Evolutionary conservation across 495 filamentous ascomycete species (phyloP), one percentile per base, ranked within the genome.

Genomic region (Penicillium coffeae): DNA sequence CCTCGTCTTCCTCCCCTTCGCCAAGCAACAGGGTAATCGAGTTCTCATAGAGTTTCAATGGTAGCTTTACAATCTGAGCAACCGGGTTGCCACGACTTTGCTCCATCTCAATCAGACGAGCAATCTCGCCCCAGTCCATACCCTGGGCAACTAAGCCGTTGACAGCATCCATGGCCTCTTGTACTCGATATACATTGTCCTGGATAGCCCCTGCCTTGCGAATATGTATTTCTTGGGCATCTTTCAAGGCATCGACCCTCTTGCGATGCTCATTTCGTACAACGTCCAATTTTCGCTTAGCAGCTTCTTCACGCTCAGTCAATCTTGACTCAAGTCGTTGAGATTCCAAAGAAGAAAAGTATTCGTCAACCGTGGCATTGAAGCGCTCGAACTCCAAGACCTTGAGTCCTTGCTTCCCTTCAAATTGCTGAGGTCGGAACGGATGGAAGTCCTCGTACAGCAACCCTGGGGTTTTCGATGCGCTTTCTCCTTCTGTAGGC

Each of bases 381-480:
- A 90, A 95, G 44, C 85, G 85, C 2, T 88, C 79, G 55, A 88
- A 89, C 45, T 86, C 76, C 8, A 96, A 58, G 13, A 94, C 82
- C 3, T 78, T 78, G 19, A 80, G 72, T 0, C 70, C 66, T 3
- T 82, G 71, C 47, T 85, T 82, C 8, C 82, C 72, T 50, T 83
- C 84, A 55, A 95, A 90, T 57, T 98, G 93, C 21, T 77, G 75
- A 0, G 93, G 93, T 37, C 84, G 75, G 68, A 96, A 98, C 0
- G 93, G 93, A 59, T 96, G 92, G 60, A 96, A 96, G 52, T 98
- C 93, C 42, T 96, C 88, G 56, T 97, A 98, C 9, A 95, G 64
- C 3, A 93, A 56, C 14, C 72, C 55, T 46, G 73, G 70, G 8
- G 66, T 65, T 36, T 74, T 64, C 38, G 73, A 58, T 12, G 60